Conservation (phyloP, 441 rosid species). For the Corymbia calophylla region DNA sequence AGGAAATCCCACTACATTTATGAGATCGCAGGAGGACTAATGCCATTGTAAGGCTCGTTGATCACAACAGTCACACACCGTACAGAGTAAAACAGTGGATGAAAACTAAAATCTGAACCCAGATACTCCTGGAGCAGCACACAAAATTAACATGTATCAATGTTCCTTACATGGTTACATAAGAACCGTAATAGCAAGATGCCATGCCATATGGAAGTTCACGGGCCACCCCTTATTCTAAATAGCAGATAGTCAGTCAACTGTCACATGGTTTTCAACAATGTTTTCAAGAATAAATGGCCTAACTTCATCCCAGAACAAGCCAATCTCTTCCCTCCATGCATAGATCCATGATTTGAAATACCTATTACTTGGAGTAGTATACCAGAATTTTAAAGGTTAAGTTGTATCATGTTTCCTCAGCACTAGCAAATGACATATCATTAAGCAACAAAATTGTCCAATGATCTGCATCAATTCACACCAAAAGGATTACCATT, state of each 20-base stretch:
- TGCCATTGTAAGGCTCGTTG: neutral
- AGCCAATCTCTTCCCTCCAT: neutral
- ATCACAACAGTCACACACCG: neutral
- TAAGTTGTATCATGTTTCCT: neutral
- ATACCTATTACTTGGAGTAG: neutral
- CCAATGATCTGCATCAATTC: neutral
- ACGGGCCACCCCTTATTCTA: neutral
- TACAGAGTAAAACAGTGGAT: neutral
- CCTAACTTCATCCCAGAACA: neutral
- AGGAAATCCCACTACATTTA: constrained; percentile 23
- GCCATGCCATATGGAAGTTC: neutral
- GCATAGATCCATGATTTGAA: neutral
- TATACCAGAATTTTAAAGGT: neutral
- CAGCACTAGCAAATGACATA: neutral
- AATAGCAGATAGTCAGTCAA: neutral
- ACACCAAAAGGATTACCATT: neutral
- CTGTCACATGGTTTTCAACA: neutral
- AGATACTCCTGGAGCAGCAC: neutral
- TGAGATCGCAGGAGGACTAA: neutral
- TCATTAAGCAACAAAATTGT: neutral
- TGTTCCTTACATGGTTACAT: neutral
- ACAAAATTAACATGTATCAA: neutral
- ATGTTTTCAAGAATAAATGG: neutral
- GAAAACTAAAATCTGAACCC: neutral
- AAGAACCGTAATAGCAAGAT: neutral